Percentiles rank a stretch among this genome's conserved stretches.
Evolutionary conservation across 2,329 filamentous ascomycete species (phyloP).

Genomic region (Ophiocordyceps unilateralis): DNA sequence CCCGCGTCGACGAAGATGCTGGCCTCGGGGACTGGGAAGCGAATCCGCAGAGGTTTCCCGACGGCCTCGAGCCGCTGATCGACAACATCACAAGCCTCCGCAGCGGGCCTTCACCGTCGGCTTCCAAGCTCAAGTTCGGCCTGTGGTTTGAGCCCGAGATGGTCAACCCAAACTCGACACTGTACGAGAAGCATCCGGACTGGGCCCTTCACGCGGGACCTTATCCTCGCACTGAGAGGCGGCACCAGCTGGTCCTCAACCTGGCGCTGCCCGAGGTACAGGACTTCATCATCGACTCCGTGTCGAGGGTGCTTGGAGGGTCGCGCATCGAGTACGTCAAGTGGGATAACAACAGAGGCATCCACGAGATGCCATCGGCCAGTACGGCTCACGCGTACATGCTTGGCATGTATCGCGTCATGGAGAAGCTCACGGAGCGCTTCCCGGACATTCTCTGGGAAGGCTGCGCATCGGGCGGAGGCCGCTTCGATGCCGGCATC

Average conservation of each 20-base stretch:
- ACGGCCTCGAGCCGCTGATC: constrained; percentile 35
- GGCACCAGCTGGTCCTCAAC: constrained; percentile 45
- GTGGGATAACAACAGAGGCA: constrained; percentile 51
- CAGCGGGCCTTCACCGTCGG: constrained; percentile 24
- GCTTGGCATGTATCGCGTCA: constrained; percentile 44
- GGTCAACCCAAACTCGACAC: constrained; percentile 43
- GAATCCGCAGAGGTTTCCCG: constrained; percentile 40
- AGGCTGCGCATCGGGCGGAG: constrained; percentile 47
- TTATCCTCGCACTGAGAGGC: constrained; percentile 35
- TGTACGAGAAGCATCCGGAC: constrained; percentile 45
- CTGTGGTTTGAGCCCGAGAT: constrained; percentile 55
- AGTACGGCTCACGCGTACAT: constrained; percentile 41
- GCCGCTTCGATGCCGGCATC: constrained; percentile 45
- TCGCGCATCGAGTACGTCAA: constrained; percentile 43
- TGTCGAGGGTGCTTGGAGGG: constrained; percentile 35
- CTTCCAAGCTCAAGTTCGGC: constrained; percentile 37
- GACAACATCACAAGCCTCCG: constrained; percentile 30
- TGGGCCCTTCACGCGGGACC: constrained; percentile 42
- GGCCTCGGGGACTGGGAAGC: constrained; percentile 47
- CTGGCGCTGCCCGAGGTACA: constrained; percentile 43
- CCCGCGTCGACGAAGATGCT: constrained; percentile 36
- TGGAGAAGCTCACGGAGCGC: constrained; percentile 37
- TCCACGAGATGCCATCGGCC: constrained; percentile 40
- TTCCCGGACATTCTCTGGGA: constrained; percentile 49
- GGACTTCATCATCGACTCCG: constrained; percentile 38